Evolutionary conservation across 1,139 yeast species (phyloP), one percentile per base, ranked within the genome.

Genomic region (Yamadazyma oceani): DNA sequence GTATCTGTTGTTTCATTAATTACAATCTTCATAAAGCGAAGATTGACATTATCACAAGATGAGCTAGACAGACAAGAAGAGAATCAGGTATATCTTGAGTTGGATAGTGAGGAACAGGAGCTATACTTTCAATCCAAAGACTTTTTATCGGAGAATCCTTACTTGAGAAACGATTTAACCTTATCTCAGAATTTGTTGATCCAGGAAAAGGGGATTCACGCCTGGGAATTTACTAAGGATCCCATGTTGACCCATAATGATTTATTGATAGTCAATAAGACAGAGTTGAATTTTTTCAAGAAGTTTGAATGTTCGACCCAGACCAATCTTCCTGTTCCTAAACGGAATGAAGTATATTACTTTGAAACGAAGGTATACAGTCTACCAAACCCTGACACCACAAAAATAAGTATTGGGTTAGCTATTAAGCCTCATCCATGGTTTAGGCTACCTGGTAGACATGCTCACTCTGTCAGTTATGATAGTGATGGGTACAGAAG

Each of bases 221-320:
- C 98, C 0, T 92, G 95, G 94, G 95, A 88, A 53, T 92, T 94
- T 57, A 77, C 76, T 42, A 87, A 87, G 31, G 90, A 88, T 54
- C 55, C 68, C 12, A 79, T 75, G 64, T 64, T 79, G 42, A 79
- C 77, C 35, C 76, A 69, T 53, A 81, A 74, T 59, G 85, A 75
- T 50, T 61, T 84, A 15, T 53, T 77, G 42, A 84, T 90, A 15
- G 73, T 79, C 38, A 82, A 83, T 53, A 82, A 85, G 50, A 79
- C 84, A 2, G 97, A 92, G 58, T 65, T 92, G 37, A 80, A 82
- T 38, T 92, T 92, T 53, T 73, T 77, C 53, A 77, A 73, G 51
- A 75, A 78, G 38, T 82, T 81, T 43, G 89, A 82, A 52, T 80
- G 94, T 44, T 85, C 94, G 10, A 73, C 85, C 7, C 89, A 81